Evolutionary conservation across 1,139 yeast species (phyloP).

Genomic region (Yamadazyma dushanensis): DNA sequence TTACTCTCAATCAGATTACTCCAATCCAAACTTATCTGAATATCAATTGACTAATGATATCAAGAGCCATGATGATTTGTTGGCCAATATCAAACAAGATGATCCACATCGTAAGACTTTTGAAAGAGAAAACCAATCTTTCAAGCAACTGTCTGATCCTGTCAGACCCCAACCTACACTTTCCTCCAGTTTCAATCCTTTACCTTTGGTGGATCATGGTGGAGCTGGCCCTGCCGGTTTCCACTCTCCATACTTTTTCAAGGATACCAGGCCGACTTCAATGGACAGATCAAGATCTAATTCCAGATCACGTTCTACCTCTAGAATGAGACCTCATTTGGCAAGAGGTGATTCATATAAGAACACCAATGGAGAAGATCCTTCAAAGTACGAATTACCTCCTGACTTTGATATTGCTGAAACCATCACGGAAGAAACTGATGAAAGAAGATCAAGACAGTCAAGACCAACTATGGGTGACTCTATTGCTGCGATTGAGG

Average conservation of each 20-base stretch:
- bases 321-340: conserved; percentile 50
- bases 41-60: conserved; percentile 46
- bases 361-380: conserved; percentile 42
- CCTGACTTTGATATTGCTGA: conserved; percentile 28
- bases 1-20: conserved; percentile 31
- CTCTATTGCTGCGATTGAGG: conserved; percentile 47
- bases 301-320: conserved; percentile 30
- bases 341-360: conserved; percentile 70
- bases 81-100: conserved; percentile 35
- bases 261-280: conserved; percentile 34
- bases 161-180: conserved; percentile 1
- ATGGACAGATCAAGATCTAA: conserved; percentile 28
- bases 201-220: conserved; percentile 13
- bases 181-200: conserved; percentile 10
- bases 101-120: conserved; percentile 32
- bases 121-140: conserved; percentile 12
- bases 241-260: conserved; percentile 48
- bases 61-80: conserved; percentile 36
- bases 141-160: too few species aligned
- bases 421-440: conserved; percentile 25
- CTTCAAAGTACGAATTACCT: conserved; percentile 47
- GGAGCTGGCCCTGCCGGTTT: conserved; percentile 22
- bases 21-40: conserved; percentile 50
- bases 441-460: conserved; percentile 43
- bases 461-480: conserved; percentile 53